Evolutionary conservation across 2,329 filamentous ascomycete genomes (phyloP), one percentile per base, ranked within the genome.

Genomic region (Penicillium capsulatum): DNA sequence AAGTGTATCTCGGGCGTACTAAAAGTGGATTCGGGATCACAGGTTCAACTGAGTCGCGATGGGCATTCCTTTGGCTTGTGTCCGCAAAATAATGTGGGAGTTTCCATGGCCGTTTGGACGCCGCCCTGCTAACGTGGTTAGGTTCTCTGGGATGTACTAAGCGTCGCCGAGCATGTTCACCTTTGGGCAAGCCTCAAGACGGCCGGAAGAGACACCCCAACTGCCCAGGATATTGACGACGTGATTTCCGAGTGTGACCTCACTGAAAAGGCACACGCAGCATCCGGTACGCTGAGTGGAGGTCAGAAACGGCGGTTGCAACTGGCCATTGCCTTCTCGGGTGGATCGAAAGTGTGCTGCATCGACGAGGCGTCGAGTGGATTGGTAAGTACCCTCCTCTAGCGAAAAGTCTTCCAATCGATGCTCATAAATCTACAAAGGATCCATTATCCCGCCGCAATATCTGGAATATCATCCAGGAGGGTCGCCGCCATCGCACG

Each of bases 281-380:
- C 75, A 44, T 79, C 88, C 0, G 82, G 80, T 57, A 94, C 87
- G 0, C 71, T 96, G 0, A 94, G 88, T 2, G 90, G 90, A 7
- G 90, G 90, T 0, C 90, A 96, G 63, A 95, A 94, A 68, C 75
- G 90, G 36, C 96, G 96, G 63, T 73, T 95, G 7, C 90, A 96
- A 63, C 73, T 96, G 2, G 89, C 88, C 4, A 91, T 95, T 80
- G 95, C 95, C 88, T 81, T 96, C 53, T 94, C 87, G 3, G 90
- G 91, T 45, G 89, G 88, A 8, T 91, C 85, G 46, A 80, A 80
- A 16, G 83, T 96, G 0, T 95, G 90, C 66, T 92, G 88, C 55
- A 81, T 96, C 4, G 90, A 96, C 52, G 91, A 96, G 64, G 88
- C 95, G 10, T 90, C 84, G 27, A 89, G 84, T 44, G 91, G 90